Evolutionary conservation across 2,329 filamentous ascomycete genomes (phyloP).

Genomic region (Pseudocercospora eumusae): DNA sequence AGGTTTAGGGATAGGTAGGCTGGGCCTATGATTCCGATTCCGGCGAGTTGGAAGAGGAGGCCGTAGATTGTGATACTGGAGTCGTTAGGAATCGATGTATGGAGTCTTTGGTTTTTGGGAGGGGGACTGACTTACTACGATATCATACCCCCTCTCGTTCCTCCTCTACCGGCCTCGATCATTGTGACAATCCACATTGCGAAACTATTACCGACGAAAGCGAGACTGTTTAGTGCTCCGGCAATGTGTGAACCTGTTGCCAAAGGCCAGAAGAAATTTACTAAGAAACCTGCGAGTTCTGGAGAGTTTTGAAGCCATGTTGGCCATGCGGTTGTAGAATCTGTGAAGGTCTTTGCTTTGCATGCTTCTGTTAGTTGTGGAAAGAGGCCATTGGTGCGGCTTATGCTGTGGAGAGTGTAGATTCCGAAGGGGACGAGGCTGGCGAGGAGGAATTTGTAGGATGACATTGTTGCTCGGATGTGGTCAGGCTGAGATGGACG

Average conservation of each 20-base stretch:
- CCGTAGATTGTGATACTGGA: background rate
- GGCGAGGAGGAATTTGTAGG: constrained; percentile 6
- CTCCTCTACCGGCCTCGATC: background rate
- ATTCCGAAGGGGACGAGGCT: background rate
- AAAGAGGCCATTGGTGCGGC: background rate
- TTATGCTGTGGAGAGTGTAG: background rate
- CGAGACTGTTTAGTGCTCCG: background rate
- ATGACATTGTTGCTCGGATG: background rate
- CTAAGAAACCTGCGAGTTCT: background rate
- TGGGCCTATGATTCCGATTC: background rate
- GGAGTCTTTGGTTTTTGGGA: too few relatives aligned
- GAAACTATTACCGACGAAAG: background rate
- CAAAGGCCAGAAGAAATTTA: background rate
- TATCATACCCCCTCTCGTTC: background rate
- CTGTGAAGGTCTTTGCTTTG: background rate
- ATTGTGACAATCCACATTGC: constrained; percentile 1
- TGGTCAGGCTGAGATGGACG: background rate
- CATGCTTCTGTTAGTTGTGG: background rate
- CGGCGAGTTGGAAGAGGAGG: constrained; percentile 1
- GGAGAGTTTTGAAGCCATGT: background rate
- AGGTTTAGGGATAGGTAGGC: background rate
- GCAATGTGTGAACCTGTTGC: background rate
- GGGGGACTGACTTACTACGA: constrained; percentile 3
- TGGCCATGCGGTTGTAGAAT: background rate
- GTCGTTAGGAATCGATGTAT: too few relatives aligned